A percentile compares a stretch with the other conserved stretches of the same genome.
These are phyloP conservation scores for Suillus hirtellus DNA, from an alignment of 768 basidiomycete species.

Conservation along the genomic window DNA sequence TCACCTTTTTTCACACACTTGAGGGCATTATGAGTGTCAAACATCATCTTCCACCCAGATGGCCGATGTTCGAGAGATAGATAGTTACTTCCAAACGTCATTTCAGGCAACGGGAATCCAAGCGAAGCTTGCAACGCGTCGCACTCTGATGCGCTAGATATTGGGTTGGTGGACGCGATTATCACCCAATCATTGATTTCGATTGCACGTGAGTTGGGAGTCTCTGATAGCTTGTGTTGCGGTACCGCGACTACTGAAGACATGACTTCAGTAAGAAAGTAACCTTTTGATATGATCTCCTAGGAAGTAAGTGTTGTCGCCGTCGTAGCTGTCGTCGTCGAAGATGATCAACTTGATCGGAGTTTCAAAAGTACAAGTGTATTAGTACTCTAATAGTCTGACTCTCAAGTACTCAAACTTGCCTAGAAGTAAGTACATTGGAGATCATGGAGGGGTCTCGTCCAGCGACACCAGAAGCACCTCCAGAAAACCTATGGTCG, in stretches of 20 bases:
- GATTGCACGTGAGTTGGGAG: slow-evolving; percentile 68
- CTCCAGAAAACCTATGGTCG: slow-evolving; percentile 86
- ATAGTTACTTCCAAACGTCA: slow-evolving; percentile 90
- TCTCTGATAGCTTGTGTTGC: slow-evolving; percentile 65
- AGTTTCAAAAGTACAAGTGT: slow-evolving; percentile 24
- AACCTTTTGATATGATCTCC: background rate
- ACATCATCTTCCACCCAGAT: slow-evolving; percentile 64
- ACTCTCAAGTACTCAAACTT: background rate
- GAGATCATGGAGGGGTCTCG: slow-evolving; percentile 45
- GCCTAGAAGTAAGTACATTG: background rate
- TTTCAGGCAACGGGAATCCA: slow-evolving; percentile 88
- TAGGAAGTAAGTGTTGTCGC: background rate
- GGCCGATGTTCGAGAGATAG: slow-evolving; percentile 66
- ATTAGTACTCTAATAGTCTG: background rate
- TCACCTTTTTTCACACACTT: slow-evolving; percentile 72
- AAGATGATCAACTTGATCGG: slow-evolving; percentile 19
- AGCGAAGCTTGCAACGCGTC: slow-evolving; percentile 65
- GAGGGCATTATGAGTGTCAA: slow-evolving; percentile 70
- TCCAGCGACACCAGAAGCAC: slow-evolving; percentile 69
- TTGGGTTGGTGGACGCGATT: slow-evolving; percentile 70
- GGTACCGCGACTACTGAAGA: slow-evolving; percentile 51
- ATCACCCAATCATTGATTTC: slow-evolving; percentile 68
- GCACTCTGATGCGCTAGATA: slow-evolving; percentile 75
- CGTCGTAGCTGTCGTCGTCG: slow-evolving; percentile 11
- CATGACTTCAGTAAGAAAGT: slow-evolving; percentile 32